Percentiles rank a stretch among this genome's conserved stretches.
These are phyloP conservation scores for Betula pendula DNA, from an alignment of 306 rosid species.

Conservation along the genomic window DNA sequence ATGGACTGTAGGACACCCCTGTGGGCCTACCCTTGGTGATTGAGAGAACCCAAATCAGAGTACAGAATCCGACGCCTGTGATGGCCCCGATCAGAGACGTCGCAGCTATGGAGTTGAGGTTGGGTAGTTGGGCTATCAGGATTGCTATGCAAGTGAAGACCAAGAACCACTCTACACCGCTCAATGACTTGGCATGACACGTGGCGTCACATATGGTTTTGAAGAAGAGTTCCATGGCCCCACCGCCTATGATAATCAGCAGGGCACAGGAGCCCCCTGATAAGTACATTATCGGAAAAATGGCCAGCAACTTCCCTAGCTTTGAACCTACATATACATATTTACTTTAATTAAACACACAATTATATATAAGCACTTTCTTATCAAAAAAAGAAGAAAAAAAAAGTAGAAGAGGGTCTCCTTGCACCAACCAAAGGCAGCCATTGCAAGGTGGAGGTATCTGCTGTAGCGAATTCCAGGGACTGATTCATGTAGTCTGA, in stretches of 20 bases:
- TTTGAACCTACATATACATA: conserved; percentile 22
- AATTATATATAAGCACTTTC: too few relatives aligned
- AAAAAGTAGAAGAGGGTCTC: too few relatives aligned
- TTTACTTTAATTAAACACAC: neutral
- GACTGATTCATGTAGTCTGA: conserved; percentile 44
- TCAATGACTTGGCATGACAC: conserved; percentile 35
- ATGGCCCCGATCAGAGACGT: conserved; percentile 55
- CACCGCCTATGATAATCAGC: conserved; percentile 47
- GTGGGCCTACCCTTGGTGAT: conserved; percentile 40
- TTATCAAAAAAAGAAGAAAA: too few relatives aligned
- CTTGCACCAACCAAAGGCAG: conserved; percentile 23
- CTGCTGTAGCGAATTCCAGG: conserved; percentile 45
- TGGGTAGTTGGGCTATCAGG: conserved; percentile 57
- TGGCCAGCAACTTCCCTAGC: conserved; percentile 38
- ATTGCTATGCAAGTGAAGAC: conserved; percentile 54
- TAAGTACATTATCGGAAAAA: conserved; percentile 52
- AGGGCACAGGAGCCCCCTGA: conserved; percentile 48
- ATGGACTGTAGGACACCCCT: conserved; percentile 29
- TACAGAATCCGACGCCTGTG: conserved; percentile 36
- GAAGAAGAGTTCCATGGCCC: conserved; percentile 41
- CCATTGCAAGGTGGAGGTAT: conserved; percentile 45
- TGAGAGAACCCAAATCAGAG: conserved; percentile 57
- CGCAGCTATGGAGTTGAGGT: conserved; percentile 51
- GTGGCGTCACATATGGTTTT: conserved; percentile 26
- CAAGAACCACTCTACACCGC: conserved; percentile 50